Evolutionary conservation across 768 basidiomycete genomes (phyloP).

Genomic region (Cantharellus anzutake): DNA sequence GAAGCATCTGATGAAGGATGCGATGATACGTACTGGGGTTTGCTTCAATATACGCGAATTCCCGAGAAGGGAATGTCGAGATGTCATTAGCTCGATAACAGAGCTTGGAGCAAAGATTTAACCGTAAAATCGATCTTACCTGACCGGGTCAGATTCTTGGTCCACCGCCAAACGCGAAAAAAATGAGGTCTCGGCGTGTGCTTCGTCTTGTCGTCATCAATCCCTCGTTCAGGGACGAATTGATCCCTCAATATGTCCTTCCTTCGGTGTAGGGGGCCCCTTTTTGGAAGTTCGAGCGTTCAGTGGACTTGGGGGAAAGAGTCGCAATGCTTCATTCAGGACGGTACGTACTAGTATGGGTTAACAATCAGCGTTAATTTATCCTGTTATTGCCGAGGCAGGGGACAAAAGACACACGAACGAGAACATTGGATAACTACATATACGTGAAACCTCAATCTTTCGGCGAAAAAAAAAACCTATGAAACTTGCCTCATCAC

Average conservation of each 20-base stretch:
- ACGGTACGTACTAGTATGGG: slow-evolving; percentile 8
- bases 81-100: background rate
- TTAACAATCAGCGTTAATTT: background rate
- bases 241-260: slow-evolving; percentile 49
- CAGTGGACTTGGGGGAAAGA: slow-evolving; percentile 63
- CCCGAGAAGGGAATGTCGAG: background rate
- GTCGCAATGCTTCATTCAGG: slow-evolving; percentile 57
- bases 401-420: slow-evolving; percentile 12
- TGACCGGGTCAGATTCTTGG: slow-evolving; percentile 2
- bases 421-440: slow-evolving; percentile 4
- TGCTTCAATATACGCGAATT: slow-evolving; percentile 3
- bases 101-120: background rate
- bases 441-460: background rate
- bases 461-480: too few species aligned
- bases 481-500: too few species aligned
- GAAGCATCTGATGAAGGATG: background rate
- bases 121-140: background rate
- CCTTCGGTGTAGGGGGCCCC: background rate
- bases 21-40: background rate
- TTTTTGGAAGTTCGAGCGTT: slow-evolving; percentile 18
- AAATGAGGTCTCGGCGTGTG: slow-evolving; percentile 1
- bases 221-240: slow-evolving; percentile 69
- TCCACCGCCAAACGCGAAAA: slow-evolving; percentile 7
- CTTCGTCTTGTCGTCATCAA: slow-evolving; percentile 25
- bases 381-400: background rate